Evolutionary conservation across 2,329 filamentous ascomycete species (phyloP).

Genomic region (Phoma herbarum): DNA sequence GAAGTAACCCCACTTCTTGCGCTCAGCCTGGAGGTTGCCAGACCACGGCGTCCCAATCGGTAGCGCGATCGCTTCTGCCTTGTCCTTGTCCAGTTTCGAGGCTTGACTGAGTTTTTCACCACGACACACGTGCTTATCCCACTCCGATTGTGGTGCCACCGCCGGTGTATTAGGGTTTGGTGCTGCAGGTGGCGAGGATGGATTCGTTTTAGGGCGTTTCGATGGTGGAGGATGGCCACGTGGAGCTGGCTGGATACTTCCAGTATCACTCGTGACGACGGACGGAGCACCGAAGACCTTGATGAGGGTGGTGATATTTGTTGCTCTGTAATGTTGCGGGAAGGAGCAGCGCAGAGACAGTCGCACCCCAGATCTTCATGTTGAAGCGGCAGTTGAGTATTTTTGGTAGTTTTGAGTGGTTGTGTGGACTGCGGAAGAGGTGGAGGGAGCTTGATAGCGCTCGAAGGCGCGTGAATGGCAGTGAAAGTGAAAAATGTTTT

Average conservation of each 20-base stretch:
- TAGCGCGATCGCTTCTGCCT: constrained; percentile 3
- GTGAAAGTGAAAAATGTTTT: neutral
- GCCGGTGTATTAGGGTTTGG: neutral
- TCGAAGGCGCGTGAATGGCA: neutral
- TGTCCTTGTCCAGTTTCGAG: constrained; percentile 12
- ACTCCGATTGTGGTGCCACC: neutral
- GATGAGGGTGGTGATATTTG: constrained; percentile 4
- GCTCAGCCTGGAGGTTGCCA: constrained; percentile 13
- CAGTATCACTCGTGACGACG: neutral
- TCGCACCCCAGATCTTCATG: neutral
- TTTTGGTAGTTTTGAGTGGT: neutral
- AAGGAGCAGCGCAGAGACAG: neutral
- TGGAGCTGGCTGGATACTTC: neutral
- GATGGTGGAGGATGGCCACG: constrained; percentile 7
- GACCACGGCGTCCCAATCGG: constrained; percentile 8
- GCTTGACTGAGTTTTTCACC: constrained; percentile 18
- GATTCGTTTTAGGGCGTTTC: constrained; percentile 1
- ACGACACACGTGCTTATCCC: constrained; percentile 14
- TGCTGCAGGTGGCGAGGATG: neutral
- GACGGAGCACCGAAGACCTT: constrained; percentile 1
- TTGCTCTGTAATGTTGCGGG: neutral
- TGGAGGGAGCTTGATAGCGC: neutral
- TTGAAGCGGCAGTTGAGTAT: neutral
- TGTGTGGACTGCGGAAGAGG: neutral
- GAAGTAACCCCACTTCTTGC: constrained; percentile 21